Base-by-base conservation (phyloP, 2,329 filamentous ascomycete genomes). In the Didymella lethalis region DNA sequence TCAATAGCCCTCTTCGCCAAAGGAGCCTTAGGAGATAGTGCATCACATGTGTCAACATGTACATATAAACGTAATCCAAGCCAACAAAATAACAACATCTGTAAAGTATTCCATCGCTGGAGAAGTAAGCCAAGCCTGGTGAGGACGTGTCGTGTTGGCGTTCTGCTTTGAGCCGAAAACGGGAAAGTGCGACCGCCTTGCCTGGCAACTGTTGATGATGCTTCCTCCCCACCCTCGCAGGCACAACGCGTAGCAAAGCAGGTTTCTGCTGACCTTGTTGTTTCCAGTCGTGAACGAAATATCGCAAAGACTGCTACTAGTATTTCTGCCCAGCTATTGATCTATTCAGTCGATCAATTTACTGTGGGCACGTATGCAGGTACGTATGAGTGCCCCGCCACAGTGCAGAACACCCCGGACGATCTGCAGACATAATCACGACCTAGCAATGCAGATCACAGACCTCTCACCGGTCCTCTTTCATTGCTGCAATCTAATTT, bases 1-100 rank as follows among this genome's bases (percentile, higher is more conserved):
- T 61, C 34, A 54, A 52, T 53, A 52, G 57, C 63, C 62, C 61
- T 40, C 57, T 61, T 63, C 6, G 7, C 23, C 14, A 8, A 20
- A 38, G 18, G 23, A 52, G 36, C 28, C 4, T 44, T 25, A 18
- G 32, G 23, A 54, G 26, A 50, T 32, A 49, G 32, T 38, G 32
- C 50, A 46, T 47, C 26, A n/a, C 46, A 54, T 59, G 46, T 47
- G 40, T n/a, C 34, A 54, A 14, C 50, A 51, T 59, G 56, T 51
- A 63, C 45, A 48, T 34, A 57, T 57, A 65, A 50, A 62, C 34
- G 53, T 62, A 64, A 61, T 61, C 20, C 54, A 43, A 49, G 38
- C 40, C 48, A 41, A 14, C 14, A 29, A 44, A 41, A n/a, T 7
- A 34, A 31, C 20, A 49, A 29, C 56, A 50, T 57, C 44, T 36